Evolutionary conservation across 257 asterid species (phyloP).

Genomic region (Capsicum baccatum): DNA sequence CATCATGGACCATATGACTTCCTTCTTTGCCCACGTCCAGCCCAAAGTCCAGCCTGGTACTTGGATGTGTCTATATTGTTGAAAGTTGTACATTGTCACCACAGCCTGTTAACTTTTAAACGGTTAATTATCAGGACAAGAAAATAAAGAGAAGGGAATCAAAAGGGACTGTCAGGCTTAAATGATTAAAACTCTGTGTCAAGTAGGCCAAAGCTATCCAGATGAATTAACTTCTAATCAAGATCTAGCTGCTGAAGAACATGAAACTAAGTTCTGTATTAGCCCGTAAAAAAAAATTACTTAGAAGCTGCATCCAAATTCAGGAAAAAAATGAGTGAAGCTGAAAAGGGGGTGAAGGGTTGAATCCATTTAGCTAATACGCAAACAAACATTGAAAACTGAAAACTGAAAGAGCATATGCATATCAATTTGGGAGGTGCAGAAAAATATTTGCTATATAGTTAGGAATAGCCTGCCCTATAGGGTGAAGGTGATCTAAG

Average conservation of each 20-base stretch:
- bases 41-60: constrained; percentile 96
- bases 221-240: neutral
- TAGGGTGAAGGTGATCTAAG: constrained; percentile 8
- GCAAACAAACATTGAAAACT: neutral
- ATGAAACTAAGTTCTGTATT: neutral
- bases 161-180: neutral
- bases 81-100: constrained; percentile 88
- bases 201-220: neutral
- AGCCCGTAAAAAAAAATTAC: neutral
- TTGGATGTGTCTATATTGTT: constrained; percentile 87
- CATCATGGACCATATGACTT: constrained; percentile 89
- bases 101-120: constrained; percentile 51
- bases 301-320: neutral
- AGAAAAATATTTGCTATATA: neutral
- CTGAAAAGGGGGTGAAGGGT: neutral
- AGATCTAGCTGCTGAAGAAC: constrained; percentile 1
- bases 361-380: neutral
- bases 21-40: constrained; percentile 94
- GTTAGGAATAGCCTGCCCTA: neutral
- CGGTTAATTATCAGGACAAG: neutral
- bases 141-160: constrained; percentile 13
- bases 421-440: neutral
- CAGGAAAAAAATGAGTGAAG: neutral
- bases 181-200: neutral
- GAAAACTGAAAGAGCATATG: neutral